Conservation (phyloP, 805 yeast species). For the Maudiozyma pseudohumilis region DNA sequence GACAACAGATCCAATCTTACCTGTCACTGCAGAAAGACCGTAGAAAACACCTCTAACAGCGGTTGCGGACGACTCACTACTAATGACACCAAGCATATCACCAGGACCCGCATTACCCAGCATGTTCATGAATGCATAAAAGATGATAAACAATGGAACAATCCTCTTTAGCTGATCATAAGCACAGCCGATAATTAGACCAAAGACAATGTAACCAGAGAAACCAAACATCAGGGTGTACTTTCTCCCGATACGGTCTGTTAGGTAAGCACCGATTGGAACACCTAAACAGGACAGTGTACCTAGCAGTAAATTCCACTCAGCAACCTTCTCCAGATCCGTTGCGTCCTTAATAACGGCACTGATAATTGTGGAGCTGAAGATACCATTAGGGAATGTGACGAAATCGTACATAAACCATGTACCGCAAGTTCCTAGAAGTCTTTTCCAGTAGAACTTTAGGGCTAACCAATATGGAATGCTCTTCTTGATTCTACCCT, state of each 20-base stretch:
- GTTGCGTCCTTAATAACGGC: constrained; percentile 4
- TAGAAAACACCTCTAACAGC: constrained; percentile 5
- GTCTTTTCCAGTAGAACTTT: constrained; percentile 5
- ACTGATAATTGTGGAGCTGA: constrained; percentile 3
- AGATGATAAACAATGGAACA: constrained; percentile 4
- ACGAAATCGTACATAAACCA: constrained; percentile 6
- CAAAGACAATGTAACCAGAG: constrained; percentile 4
- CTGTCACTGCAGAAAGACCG: constrained; percentile 5
- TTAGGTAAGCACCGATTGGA: constrained; percentile 5
- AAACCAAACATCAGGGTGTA: constrained; percentile 4
- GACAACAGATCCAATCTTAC: constrained; percentile 5
- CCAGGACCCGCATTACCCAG: constrained; percentile 5
- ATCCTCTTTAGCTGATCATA: constrained; percentile 2
- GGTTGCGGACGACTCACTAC: constrained; percentile 4
- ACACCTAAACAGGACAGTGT: constrained; percentile 2
- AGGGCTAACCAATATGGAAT: constrained; percentile 4
- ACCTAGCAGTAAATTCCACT: constrained; percentile 5
- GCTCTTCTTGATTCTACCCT: constrained; percentile 4
- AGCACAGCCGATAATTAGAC: constrained; percentile 5
- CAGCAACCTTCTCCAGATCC: constrained; percentile 3
- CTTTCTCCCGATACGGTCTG: constrained; percentile 5
- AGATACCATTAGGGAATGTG: constrained; percentile 5
- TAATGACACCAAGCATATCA: constrained; percentile 5
- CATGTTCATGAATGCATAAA: constrained; percentile 5
- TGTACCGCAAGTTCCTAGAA: constrained; percentile 5